Conservation (phyloP, 805 yeast genomes). For the Kuraishia hungarica region DNA sequence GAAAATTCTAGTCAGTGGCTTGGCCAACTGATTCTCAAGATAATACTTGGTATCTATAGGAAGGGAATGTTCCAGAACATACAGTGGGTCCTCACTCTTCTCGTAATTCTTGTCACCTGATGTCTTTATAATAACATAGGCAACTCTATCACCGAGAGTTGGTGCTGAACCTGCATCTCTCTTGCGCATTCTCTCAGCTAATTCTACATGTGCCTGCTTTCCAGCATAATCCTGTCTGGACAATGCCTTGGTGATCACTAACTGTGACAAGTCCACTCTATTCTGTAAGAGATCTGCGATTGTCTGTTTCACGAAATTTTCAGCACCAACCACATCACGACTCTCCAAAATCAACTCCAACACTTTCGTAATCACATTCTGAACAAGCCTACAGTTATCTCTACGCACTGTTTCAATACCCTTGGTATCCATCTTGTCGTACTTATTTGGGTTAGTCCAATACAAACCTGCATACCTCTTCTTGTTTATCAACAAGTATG, state of each 20-base stretch:
- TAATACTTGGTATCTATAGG: conserved; percentile 95
- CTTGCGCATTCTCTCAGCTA: conserved; percentile 91
- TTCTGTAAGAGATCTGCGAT: conserved; percentile 89
- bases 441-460: conserved; percentile 91
- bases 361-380: conserved; percentile 88
- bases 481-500: conserved; percentile 88
- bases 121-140: conserved; percentile 83
- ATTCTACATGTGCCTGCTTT: conserved; percentile 94
- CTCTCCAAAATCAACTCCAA: conserved; percentile 79
- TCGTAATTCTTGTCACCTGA: conserved; percentile 86
- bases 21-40: conserved; percentile 83
- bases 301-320: conserved; percentile 73
- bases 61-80: conserved; percentile 82
- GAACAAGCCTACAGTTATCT: conserved; percentile 93
- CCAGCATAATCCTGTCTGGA: conserved; percentile 88
- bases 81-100: conserved; percentile 94
- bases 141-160: conserved; percentile 94
- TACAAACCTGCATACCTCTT: conserved; percentile 95
- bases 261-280: conserved; percentile 82
- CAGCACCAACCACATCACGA: conserved; percentile 79
- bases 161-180: conserved; percentile 99
- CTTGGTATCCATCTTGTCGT: conserved; percentile 95
- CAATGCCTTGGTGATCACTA: conserved; percentile 89
- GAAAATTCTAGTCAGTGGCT: conserved; percentile 88
- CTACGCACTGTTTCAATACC: conserved; percentile 98